Evolutionary conservation across 108 stramenopile genomes (phyloP).

Genomic region (Poteriospumella lacustris): DNA sequence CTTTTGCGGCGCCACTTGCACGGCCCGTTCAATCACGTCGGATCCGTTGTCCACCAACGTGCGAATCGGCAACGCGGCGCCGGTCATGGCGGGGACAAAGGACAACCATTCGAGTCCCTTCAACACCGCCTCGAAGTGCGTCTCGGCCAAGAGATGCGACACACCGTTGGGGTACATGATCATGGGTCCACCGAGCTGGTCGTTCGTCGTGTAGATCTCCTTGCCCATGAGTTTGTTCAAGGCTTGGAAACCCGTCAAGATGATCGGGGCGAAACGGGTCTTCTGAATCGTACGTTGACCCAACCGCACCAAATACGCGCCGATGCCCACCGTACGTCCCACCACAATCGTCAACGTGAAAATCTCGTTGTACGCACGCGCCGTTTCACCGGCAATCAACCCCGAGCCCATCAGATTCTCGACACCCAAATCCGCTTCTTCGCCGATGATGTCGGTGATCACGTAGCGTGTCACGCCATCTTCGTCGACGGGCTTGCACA

Average conservation of each 20-base stretch:
- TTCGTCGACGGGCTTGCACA: neutral
- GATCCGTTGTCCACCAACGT: conserved; percentile 75
- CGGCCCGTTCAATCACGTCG: conserved; percentile 2
- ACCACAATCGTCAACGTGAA: conserved; percentile 95
- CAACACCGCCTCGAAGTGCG: conserved; percentile 81
- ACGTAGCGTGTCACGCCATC: conserved; percentile 13
- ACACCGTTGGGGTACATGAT: conserved; percentile 98
- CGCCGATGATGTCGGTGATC: conserved; percentile 74
- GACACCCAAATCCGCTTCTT: conserved; percentile 93
- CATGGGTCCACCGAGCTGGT: conserved; percentile 91
- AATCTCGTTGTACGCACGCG: conserved; percentile 85
- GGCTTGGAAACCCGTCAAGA: conserved; percentile 96
- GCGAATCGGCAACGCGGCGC: conserved; percentile 71
- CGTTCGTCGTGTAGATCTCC: conserved; percentile 97
- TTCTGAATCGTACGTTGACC: conserved; percentile 98
- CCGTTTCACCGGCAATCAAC: conserved; percentile 96
- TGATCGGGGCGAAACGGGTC: conserved; percentile 80
- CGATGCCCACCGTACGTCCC: conserved; percentile 90
- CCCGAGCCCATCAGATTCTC: conserved; percentile 97
- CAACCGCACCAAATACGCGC: conserved; percentile 96
- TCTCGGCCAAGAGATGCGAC: conserved; percentile 78
- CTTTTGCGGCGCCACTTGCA: conserved; percentile 53
- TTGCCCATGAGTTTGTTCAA: conserved; percentile 98
- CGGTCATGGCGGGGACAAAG: conserved; percentile 76
- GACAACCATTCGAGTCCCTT: conserved; percentile 85